Base-by-base conservation (phyloP, 106 monocot species). In the Dactylorhiza incarnata region DNA sequence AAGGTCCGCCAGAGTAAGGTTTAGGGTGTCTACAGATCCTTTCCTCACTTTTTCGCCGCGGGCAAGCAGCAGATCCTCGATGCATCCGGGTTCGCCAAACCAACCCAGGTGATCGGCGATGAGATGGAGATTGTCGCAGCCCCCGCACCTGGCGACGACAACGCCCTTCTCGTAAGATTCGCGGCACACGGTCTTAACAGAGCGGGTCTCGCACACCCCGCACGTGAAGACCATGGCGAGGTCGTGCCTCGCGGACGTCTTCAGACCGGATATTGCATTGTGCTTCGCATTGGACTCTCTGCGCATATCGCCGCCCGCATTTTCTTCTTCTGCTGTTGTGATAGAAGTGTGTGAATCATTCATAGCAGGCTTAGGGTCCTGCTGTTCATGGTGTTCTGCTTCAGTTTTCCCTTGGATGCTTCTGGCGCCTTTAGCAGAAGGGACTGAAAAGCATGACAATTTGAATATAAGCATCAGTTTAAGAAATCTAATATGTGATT, bases 91-190 rank as follows among this genome's bases (percentile, higher is more conserved):
- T 19, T 89, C 74, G 6, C 95, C 95, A 79, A 92, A 92, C 95
- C 92, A 95, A 13, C 94, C 94, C 9, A 94, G 84, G 2, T 82
- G 80, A 69, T 95, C 95, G 0, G 95, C 92, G 37, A 95, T 95
- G 48, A 95, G 78, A 73, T 95, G 95, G 74, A 95, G 81, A 76
- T 95, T 95, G 37, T 81, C 88, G 86, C 95, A 95, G 1, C 95
- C 95, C 0, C 78, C 80, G 20, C 94, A 94, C 0, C 83, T 85
- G 23, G 77, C 94, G n/a, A 95, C 79, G 52, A 95, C 95, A 15
- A 95, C 83, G 3, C 95, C 95, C 49, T 87, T 95, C 73, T 92
- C 92, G 15, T 92, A 95, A 9, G 95, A 95, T 50, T 95, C 95
- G 44, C 82, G 80, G 76, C 87, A 87, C 1, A 80, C 67, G 5